These are phyloP conservation scores for Sarcomyxa edulis DNA, from an alignment of 768 basidiomycete species.

Conservation along the genomic window DNA sequence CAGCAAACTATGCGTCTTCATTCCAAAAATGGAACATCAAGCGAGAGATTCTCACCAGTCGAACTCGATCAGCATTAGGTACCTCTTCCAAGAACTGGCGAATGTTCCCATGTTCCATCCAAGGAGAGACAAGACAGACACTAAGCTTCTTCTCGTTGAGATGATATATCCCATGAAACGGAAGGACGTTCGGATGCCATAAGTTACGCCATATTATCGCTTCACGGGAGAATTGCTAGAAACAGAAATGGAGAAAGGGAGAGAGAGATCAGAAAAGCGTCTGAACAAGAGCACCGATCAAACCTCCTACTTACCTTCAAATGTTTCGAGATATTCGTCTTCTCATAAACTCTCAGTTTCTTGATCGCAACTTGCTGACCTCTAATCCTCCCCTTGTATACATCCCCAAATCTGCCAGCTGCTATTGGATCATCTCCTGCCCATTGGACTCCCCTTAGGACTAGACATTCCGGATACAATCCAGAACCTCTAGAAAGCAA, in stretches of 20 bases:
- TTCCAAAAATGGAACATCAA: not conserved
- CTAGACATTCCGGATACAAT: slow-evolving; percentile 3
- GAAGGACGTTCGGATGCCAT: slow-evolving; percentile 23
- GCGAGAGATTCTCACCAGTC: slow-evolving; percentile 26
- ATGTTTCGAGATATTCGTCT: slow-evolving; percentile 11
- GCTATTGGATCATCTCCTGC: slow-evolving; percentile 9
- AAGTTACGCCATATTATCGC: slow-evolving; percentile 25
- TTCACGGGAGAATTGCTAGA: slow-evolving; percentile 20
- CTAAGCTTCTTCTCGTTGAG: slow-evolving; percentile 9
- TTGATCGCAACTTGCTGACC: slow-evolving; percentile 21
- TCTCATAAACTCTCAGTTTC: slow-evolving; percentile 19
- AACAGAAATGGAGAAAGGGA: slow-evolving; percentile 3
- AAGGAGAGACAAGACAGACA: slow-evolving; percentile 30
- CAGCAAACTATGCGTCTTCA: too few species aligned
- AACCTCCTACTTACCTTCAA: slow-evolving; percentile 9
- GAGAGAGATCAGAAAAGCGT: not conserved
- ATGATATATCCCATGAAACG: slow-evolving; percentile 23
- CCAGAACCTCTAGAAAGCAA: not conserved
- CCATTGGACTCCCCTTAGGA: slow-evolving; percentile 11
- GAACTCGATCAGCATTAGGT: slow-evolving; percentile 16
- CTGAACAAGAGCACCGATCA: not conserved
- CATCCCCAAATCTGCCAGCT: slow-evolving; percentile 23
- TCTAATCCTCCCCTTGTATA: slow-evolving; percentile 6
- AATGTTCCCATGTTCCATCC: slow-evolving; percentile 30
- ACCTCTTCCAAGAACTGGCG: slow-evolving; percentile 20